phyloP scores from a whole-genome alignment of 306 rosid species.

The Pterocarpus santalinus region DNA sequence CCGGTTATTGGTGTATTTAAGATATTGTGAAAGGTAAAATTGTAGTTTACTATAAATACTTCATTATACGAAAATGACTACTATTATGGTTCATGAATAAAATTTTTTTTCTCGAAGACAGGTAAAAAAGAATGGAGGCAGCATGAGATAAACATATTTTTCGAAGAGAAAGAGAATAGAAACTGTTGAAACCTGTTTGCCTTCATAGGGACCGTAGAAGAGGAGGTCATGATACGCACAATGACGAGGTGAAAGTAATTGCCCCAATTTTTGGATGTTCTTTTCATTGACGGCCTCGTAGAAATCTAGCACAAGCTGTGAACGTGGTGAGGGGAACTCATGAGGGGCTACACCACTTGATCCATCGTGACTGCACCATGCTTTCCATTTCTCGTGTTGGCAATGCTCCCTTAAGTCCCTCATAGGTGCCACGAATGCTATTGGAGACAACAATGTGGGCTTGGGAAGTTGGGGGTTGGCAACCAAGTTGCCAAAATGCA shows the following conservation, averaged over 20 bases:
- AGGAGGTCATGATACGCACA: conserved; percentile 57
- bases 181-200: conserved; percentile 42
- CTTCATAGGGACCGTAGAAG: conserved; percentile 49
- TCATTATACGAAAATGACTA: too few species aligned
- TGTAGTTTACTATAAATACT: too few species aligned
- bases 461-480: neutral
- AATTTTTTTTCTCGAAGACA: too few species aligned
- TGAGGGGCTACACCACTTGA: conserved; percentile 53
- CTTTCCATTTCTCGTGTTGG: conserved; percentile 52
- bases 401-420: neutral
- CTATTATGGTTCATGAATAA: too few species aligned
- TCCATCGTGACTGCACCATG: conserved; percentile 47
- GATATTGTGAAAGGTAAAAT: too few species aligned
- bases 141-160: neutral
- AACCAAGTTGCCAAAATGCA: neutral
- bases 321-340: conserved; percentile 26
- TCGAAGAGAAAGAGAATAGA: neutral
- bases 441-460: conserved; percentile 4
- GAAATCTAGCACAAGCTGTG: conserved; percentile 44
- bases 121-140: too few species aligned
- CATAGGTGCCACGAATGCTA: neutral
- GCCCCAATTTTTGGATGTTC: conserved; percentile 40
- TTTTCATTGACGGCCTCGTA: conserved; percentile 51
- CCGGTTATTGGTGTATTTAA: too few species aligned
- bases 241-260: conserved; percentile 46